Conservation (phyloP, 805 yeast species). For the Teunomyces gatunensis region DNA sequence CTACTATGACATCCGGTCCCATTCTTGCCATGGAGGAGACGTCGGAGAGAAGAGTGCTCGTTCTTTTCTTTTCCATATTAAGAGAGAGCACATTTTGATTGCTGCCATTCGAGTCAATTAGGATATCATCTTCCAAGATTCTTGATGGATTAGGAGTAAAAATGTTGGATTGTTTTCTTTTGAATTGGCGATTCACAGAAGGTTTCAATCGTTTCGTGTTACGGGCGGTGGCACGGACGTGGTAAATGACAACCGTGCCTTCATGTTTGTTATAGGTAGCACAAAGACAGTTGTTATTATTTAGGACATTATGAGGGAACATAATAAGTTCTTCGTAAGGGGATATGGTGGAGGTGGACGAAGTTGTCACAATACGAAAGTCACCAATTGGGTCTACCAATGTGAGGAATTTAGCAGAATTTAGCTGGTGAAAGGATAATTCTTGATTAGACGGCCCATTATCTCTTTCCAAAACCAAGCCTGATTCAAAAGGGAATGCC, state of each 20-base stretch:
- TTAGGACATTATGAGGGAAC: slow-evolving; percentile 46
- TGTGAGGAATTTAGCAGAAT: slow-evolving; percentile 52
- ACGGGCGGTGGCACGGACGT: slow-evolving; percentile 41
- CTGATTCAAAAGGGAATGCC: slow-evolving; percentile 66
- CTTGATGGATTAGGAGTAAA: slow-evolving; percentile 44
- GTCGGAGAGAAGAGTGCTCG: slow-evolving; percentile 42
- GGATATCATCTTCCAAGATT: slow-evolving; percentile 40
- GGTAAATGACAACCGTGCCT: slow-evolving; percentile 50
- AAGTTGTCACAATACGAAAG: slow-evolving; percentile 66
- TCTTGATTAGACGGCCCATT: slow-evolving; percentile 8
- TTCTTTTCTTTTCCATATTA: slow-evolving; percentile 42
- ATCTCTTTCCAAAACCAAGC: slow-evolving; percentile 61
- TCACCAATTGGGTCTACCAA: slow-evolving; percentile 74
- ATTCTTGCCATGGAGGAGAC: slow-evolving; percentile 45
- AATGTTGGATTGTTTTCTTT: slow-evolving; percentile 26
- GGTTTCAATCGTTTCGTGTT: slow-evolving; percentile 13
- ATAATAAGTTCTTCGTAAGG: slow-evolving; percentile 53
- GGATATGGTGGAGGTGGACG: slow-evolving; percentile 65
- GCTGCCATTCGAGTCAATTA: slow-evolving; percentile 6
- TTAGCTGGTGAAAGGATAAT: slow-evolving; percentile 17
- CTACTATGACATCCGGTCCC: slow-evolving; percentile 37
- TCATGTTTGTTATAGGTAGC: slow-evolving; percentile 54
- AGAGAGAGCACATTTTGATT: slow-evolving; percentile 26
- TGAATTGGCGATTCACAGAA: slow-evolving; percentile 13
- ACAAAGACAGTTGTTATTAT: slow-evolving; percentile 41